Evolutionary conservation across 352 stramenopile genomes (phyloP).

Genomic region (Globisporangium radiosum): DNA sequence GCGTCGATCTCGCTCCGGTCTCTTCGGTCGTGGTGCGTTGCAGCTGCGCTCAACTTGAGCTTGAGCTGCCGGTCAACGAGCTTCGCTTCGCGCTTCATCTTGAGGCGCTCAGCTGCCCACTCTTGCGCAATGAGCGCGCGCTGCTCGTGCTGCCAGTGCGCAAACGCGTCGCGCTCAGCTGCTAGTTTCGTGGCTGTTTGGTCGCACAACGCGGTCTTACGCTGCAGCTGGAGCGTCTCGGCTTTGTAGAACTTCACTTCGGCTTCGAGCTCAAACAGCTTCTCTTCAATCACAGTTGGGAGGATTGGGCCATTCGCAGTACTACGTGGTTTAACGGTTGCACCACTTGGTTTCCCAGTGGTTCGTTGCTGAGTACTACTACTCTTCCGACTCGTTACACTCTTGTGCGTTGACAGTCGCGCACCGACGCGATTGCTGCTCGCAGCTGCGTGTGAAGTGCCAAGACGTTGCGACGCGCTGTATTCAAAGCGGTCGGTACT

Average conservation of each 20-base stretch:
- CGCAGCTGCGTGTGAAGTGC: too few species aligned
- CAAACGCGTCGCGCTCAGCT: constrained; percentile 42
- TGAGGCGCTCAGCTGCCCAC: constrained; percentile 55
- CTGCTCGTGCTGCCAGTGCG: constrained; percentile 46
- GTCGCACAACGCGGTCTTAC: constrained; percentile 59
- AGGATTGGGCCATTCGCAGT: constrained; percentile 10
- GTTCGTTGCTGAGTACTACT: not conserved
- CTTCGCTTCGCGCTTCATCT: constrained; percentile 72
- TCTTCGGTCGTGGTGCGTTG: constrained; percentile 50
- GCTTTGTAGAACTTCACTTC: constrained; percentile 85
- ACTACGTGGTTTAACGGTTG: not conserved
- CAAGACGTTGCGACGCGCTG: too few species aligned
- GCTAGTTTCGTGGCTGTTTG: constrained; percentile 54
- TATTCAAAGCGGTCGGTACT: too few species aligned
- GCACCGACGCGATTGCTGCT: too few species aligned
- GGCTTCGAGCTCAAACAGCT: constrained; percentile 70
- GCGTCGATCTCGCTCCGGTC: constrained; percentile 61
- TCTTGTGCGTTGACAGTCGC: constrained; percentile 8
- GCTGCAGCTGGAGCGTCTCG: constrained; percentile 73
- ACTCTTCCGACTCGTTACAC: constrained; percentile 6
- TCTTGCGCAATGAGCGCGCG: constrained; percentile 50
- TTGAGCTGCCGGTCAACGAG: constrained; percentile 71
- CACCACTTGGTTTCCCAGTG: not conserved
- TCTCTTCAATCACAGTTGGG: constrained; percentile 74
- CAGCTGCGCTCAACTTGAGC: constrained; percentile 46